These are phyloP conservation scores for Dendrobium chrysotoxum DNA, from an alignment of 106 monocot species.

Conservation along the genomic window DNA sequence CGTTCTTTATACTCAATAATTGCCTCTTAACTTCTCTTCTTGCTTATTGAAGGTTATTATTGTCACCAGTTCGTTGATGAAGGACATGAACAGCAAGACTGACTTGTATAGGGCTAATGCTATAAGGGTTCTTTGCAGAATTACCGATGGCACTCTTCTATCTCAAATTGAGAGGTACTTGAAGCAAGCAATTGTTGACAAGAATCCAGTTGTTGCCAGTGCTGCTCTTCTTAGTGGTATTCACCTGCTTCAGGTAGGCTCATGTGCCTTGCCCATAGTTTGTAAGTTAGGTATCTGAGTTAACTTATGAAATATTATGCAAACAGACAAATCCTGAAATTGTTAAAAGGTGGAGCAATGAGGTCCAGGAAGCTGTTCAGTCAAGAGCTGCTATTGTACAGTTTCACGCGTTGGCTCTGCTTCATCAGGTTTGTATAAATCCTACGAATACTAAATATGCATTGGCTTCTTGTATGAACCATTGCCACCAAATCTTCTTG, in stretches of 20 bases:
- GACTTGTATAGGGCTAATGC: slow-evolving; percentile 99
- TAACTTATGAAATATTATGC: not conserved
- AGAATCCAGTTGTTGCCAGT: slow-evolving; percentile 97
- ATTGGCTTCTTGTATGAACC: no score
- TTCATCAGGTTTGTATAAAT: slow-evolving; percentile 93
- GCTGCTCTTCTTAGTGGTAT: slow-evolving; percentile 96
- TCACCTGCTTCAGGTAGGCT: slow-evolving; percentile 87
- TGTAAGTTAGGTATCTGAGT: not conserved
- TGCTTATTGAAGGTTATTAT: slow-evolving; percentile 71
- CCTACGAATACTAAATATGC: no score
- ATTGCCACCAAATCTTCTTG: no score
- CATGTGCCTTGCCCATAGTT: slow-evolving; percentile 3
- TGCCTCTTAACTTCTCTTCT: not conserved
- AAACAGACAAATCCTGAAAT: slow-evolving; percentile 86
- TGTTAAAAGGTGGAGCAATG: slow-evolving; percentile 99
- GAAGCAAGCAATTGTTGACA: slow-evolving; percentile 98
- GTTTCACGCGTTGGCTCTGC: slow-evolving; percentile 95
- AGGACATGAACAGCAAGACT: slow-evolving; percentile 99
- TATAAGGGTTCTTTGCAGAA: slow-evolving; percentile 93
- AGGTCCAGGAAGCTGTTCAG: slow-evolving; percentile 98
- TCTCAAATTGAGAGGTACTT: slow-evolving; percentile 97
- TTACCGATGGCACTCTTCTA: slow-evolving; percentile 85
- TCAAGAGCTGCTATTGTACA: slow-evolving; percentile 96
- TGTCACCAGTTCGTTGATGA: slow-evolving; percentile 98
- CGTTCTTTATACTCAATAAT: not conserved